These are phyloP conservation scores for Drechslerella stenobrocha DNA, from an alignment of 2,329 filamentous ascomycete genomes.

Conservation along the genomic window DNA sequence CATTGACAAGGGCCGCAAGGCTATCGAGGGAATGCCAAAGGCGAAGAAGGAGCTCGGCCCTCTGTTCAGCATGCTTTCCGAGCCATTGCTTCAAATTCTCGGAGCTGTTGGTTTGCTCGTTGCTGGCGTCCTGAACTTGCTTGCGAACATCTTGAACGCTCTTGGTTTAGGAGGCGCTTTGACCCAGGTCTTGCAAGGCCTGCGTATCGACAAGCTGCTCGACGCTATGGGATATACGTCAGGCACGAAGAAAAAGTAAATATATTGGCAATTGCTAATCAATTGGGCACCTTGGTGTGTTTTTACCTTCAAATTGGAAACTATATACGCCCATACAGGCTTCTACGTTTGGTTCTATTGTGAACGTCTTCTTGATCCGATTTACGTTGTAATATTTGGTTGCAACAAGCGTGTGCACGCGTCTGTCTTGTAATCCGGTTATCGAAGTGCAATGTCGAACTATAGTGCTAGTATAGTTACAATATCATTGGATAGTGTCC, in stretches of 20 bases:
- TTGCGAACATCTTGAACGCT: slow-evolving; percentile 76
- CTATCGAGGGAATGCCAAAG: slow-evolving; percentile 86
- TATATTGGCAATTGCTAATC: not conserved
- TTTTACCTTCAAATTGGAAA: slow-evolving; percentile 11
- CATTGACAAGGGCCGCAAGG: slow-evolving; percentile 85
- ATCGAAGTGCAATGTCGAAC: no score
- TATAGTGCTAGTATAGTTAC: no score
- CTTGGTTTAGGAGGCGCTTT: slow-evolving; percentile 81
- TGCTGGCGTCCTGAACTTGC: slow-evolving; percentile 78
- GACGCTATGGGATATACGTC: slow-evolving; percentile 69
- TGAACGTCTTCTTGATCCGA: no score
- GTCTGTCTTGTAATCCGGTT: no score
- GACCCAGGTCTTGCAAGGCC: slow-evolving; percentile 73
- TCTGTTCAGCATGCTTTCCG: slow-evolving; percentile 74
- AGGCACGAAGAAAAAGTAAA: slow-evolving; percentile 32
- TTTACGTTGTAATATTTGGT: not conserved
- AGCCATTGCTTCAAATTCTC: slow-evolving; percentile 90
- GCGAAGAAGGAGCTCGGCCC: slow-evolving; percentile 95
- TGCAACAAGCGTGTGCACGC: no score
- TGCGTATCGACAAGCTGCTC: slow-evolving; percentile 75
- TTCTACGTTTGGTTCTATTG: no score
- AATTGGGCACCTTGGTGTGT: not conserved
- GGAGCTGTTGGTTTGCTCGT: slow-evolving; percentile 76
- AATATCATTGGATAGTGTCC: no score
- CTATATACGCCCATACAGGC: no score